phyloP scores from a whole-genome alignment of 257 asterid genomes.

The Fraxinus americana region DNA sequence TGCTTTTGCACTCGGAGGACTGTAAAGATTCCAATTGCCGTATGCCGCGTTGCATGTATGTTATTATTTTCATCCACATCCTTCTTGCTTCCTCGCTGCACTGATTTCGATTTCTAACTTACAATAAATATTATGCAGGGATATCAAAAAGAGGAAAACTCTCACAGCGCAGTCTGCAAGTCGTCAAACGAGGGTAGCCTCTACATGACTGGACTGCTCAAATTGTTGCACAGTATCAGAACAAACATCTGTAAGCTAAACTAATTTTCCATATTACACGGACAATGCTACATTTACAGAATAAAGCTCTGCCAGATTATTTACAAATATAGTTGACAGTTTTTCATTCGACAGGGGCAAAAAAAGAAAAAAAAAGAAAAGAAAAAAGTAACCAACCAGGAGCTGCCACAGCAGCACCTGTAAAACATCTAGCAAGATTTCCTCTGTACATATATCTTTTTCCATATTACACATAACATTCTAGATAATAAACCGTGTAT shows the following conservation, averaged over 20 bases:
- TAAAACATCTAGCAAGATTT: too few species aligned
- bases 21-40: constrained; percentile 45
- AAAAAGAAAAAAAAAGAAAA: too few species aligned
- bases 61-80: constrained; percentile 15
- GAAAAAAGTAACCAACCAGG: too few species aligned
- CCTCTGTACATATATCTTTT: too few species aligned
- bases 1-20: constrained; percentile 37
- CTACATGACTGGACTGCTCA: not conserved
- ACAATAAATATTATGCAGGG: constrained; percentile 32
- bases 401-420: too few species aligned
- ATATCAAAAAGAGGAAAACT: constrained; percentile 28
- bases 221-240: not conserved
- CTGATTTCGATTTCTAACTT: not conserved
- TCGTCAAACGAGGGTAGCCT: constrained; percentile 12
- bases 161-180: not conserved
- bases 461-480: not conserved
- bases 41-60: constrained; percentile 63
- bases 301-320: too few species aligned
- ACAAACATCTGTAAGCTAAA: not conserved
- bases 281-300: too few species aligned
- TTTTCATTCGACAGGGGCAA: too few species aligned
- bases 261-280: too few species aligned
- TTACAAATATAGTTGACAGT: too few species aligned
- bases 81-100: constrained; percentile 12
- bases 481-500: not conserved